phyloP scores from a whole-genome alignment of 2,329 filamentous ascomycete species.

The Fusarium humuli region DNA sequence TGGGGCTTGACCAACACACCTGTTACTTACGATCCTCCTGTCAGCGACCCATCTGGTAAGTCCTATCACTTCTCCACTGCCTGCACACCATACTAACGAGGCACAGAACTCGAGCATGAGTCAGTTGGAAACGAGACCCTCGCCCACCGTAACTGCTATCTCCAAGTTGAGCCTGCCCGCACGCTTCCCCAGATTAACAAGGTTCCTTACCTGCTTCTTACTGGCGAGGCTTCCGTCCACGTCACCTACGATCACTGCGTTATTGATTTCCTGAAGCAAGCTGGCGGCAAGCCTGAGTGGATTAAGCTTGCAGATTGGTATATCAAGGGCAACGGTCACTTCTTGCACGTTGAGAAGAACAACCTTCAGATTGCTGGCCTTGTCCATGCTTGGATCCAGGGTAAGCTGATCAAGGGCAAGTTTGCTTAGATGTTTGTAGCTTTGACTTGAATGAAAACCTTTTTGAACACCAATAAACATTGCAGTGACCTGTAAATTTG shows the following conservation, averaged over 20 bases:
- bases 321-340: slow-evolving; percentile 35
- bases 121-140: slow-evolving; percentile 32
- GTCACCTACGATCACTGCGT: slow-evolving; percentile 31
- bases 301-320: slow-evolving; percentile 23
- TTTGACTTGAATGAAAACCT: background rate
- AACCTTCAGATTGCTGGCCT: slow-evolving; percentile 31
- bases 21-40: slow-evolving; percentile 32
- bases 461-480: background rate
- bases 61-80: rapidly evolving
- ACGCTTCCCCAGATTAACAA: slow-evolving; percentile 33
- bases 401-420: background rate
- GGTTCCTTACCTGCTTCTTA: slow-evolving; percentile 26
- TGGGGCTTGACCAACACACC: slow-evolving; percentile 34
- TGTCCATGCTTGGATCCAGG: slow-evolving; percentile 16
- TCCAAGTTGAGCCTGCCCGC: slow-evolving; percentile 28
- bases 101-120: slow-evolving; percentile 14
- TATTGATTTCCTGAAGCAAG: slow-evolving; percentile 28
- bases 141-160: slow-evolving; percentile 30
- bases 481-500: too few relatives aligned
- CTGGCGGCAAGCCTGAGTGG: slow-evolving; percentile 30
- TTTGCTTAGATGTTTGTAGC: background rate
- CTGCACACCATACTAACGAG: background rate
- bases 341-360: slow-evolving; percentile 38
- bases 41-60: slow-evolving; percentile 27
- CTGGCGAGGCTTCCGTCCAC: slow-evolving; percentile 34